Base-by-base conservation (phyloP, 1,284 basidiomycete genomes). In the Pseudozyma thailandica region DNA sequence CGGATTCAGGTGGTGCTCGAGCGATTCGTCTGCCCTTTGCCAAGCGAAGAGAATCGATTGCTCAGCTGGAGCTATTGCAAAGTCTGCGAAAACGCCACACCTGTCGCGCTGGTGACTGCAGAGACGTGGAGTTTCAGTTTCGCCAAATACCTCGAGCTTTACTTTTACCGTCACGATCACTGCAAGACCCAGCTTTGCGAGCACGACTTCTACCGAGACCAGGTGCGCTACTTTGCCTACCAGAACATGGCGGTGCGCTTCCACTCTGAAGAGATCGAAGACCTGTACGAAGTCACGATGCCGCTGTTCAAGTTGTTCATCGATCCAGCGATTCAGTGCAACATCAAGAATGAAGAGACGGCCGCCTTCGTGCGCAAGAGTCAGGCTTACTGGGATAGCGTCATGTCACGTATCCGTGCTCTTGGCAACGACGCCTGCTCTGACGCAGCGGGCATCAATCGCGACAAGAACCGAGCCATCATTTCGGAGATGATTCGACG, bases 41-140 rank as follows among this genome's bases (percentile, higher is more conserved):
- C 85, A 2, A 85, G 84, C 26, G 84, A 84, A 63, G 84, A 86
- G 74, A 90, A 94, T 59, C 86, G 89, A 55, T 90, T 96, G 75
- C 91, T 92, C 44, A 95, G 93, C 10, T 97, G 93, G 93, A 93
- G 91, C 82, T 90, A 90, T 45, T 97, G 94, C 84, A 88, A 91
- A 41, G 84, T 90, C 21, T 82, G 82, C 63, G 78, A 74, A 61
- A 61, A 68, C 23, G 77, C 74, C 2, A 76, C 94, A 18, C 92
- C 92, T 0, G 92, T 94, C 81, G 91, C 93, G 55, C 90, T 90
- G 18, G 89, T 98, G 38, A 93, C 93, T 1, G 90, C 93, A 71
- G 94, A 97, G 81, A 93, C 94, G 84, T 92, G 93, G 84, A 85
- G 92, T 78, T 92, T 94, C 83, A 90, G 93, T n/a, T 93, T 94